Evolutionary conservation across 2,329 filamentous ascomycete genomes (phyloP).

Genomic region (Penicillium sp.): DNA sequence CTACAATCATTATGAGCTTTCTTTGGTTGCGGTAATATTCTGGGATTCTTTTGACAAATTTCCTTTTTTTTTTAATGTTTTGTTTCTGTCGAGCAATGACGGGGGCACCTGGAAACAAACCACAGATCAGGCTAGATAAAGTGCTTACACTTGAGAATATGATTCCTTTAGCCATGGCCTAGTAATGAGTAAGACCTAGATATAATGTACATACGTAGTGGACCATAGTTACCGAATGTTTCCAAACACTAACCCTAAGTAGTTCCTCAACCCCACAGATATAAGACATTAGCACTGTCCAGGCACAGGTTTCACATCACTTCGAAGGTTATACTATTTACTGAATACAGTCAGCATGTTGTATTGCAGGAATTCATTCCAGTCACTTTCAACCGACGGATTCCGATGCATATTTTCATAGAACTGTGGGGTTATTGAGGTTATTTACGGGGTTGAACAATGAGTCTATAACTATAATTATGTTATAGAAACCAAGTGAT

Average conservation of each 20-base stretch:
- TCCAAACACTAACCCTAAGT: neutral
- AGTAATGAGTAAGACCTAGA: neutral
- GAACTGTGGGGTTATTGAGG: neutral
- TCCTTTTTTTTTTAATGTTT: neutral
- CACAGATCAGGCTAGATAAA: constrained; percentile 2
- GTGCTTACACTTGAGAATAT: constrained; percentile 1
- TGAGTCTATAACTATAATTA: no score
- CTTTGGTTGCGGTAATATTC: constrained; percentile 1
- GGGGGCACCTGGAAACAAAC: neutral
- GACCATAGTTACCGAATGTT: neutral
- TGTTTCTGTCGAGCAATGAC: neutral
- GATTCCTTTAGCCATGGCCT: neutral
- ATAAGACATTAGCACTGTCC: neutral
- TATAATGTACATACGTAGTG: no score
- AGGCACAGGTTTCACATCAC: neutral
- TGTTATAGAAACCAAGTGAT: neutral
- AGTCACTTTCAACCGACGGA: neutral
- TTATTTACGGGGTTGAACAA: neutral
- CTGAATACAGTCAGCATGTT: neutral
- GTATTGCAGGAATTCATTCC: neutral
- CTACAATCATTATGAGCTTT: constrained; percentile 4
- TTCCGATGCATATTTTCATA: neutral
- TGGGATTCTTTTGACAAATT: neutral
- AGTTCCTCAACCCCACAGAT: neutral
- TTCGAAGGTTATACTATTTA: neutral